Evolutionary conservation across 768 basidiomycete genomes (phyloP), one percentile per base, ranked within the genome.

Genomic region (Kwoniella dendrophila): DNA sequence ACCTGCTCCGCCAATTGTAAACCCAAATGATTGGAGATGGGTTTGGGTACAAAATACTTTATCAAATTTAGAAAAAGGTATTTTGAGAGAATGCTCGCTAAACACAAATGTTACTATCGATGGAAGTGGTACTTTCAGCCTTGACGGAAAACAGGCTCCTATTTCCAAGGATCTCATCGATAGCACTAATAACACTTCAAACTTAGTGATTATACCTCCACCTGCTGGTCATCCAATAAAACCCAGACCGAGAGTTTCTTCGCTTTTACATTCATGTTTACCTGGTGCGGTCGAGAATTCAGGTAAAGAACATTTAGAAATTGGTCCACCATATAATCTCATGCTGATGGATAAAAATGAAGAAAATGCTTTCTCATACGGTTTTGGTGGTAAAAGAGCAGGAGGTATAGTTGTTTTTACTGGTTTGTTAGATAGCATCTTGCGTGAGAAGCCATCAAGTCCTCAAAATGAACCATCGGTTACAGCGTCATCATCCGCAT

Each of bases 341-440:
- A 83, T 99, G 44, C 77, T 99, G n/a, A 86, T 95, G 47, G 90
- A 97, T 52, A 86, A 87, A 63, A 87, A 90, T 0, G 88, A 90
- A 62, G 84, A 86, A 8, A 99, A 97, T 72, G 95, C 96, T 1
- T 96, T 99, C 78, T 90, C 89, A 0, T 97, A 94, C 74, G 95
- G 95, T 1, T 98, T 97, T 68, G 77, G 78, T 3, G 92, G 92
- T 12, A 86, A 92, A 70, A 89, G 90, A 36, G 90, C 88, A 0
- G 93, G 92, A 60, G 95, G 96, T 5, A 85, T 99, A 60, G 94
- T 98, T 56, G 86, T 99, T 8, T 97, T 91, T 78, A 90, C 90
- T 12, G 95, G 95, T 4, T 91, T 97, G 81, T 76, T 98, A 50
- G 90, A 97, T 73, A 87, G 92, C 56, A 87, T 97, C 53, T 82